These are phyloP conservation scores for Martiniozyma asiatica DNA, from an alignment of 1,139 yeast genomes.

Conservation along the genomic window DNA sequence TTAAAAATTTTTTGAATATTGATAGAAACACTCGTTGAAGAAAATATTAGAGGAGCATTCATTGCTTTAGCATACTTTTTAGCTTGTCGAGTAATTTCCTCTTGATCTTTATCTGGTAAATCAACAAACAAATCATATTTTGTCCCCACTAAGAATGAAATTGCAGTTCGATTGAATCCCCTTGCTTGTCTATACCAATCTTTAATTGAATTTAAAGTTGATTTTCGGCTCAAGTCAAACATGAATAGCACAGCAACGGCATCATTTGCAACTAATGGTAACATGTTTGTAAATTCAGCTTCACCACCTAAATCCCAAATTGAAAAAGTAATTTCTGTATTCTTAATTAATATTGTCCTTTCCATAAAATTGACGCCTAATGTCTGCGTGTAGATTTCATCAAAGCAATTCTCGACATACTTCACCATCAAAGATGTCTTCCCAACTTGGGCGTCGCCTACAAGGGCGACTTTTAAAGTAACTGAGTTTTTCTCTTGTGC, in stretches of 20 bases:
- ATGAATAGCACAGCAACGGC: conserved; percentile 88
- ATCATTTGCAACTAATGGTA: conserved; percentile 85
- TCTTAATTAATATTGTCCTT: conserved; percentile 72
- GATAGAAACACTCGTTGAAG: conserved; percentile 87
- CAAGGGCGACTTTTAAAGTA: conserved; percentile 80
- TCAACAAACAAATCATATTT: conserved; percentile 85
- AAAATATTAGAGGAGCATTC: conserved; percentile 83
- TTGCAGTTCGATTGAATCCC: conserved; percentile 84
- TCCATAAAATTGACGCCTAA: conserved; percentile 95
- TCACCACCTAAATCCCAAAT: conserved; percentile 98
- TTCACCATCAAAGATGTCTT: conserved; percentile 95
- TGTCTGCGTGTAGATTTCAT: conserved; percentile 87
- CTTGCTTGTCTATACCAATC: conserved; percentile 95
- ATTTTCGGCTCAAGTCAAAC: conserved; percentile 84
- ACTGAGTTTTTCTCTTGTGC: conserved; percentile 47
- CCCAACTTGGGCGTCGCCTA: conserved; percentile 98
- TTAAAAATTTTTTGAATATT: conserved; percentile 93
- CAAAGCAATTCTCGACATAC: conserved; percentile 89
- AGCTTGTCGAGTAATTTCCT: conserved; percentile 76
- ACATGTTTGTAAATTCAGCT: conserved; percentile 90
- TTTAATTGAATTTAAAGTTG: conserved; percentile 74
- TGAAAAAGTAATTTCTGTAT: conserved; percentile 83
- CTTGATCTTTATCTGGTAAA: conserved; percentile 69
- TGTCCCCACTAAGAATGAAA: conserved; percentile 88
- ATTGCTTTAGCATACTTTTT: conserved; percentile 81